Evolutionary conservation across 345 rosid genomes (phyloP), one percentile per base, ranked within the genome.

Genomic region (Erucastrum elatum): DNA sequence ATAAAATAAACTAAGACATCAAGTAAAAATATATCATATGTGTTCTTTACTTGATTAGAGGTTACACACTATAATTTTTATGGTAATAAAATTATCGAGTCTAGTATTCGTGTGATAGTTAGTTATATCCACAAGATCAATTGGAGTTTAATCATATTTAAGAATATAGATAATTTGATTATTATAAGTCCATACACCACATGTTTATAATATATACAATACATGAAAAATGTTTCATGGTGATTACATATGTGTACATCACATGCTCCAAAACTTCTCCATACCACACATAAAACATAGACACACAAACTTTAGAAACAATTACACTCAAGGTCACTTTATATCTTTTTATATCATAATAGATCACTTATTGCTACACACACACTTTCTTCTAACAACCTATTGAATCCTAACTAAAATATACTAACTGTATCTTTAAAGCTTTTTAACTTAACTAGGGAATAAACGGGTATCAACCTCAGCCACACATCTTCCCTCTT

Each of bases 201-300:
- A 27, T 9, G 4, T 67, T 65, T 29, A 21, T 0, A 63, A 59
- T 62, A 37, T 25, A 51, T 21, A 21, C 21, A 21, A n/a, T 51
- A 51, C 56, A 51, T 51, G 17, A 51, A 51, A 51, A 8, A 49
- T 77, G 49, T n/a, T 46, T 51, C 31, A 53, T 64, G 70, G 33
- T 71, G 60, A 34, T 68, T 51, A 66, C 37, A 69, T 33, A 51
- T 63, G 61, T 75, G 12, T 66, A 66, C 3, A 44, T 33, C 58
- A 8, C 49, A 62, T 35, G 8, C 60, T n/a, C 37, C 26, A 71
- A 71, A 71, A 35, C 65, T 26, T 63, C 46, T 35, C 46, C 60
- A 35, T 15, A 70, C 56, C 21, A 51, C 56, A 51, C n/a, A 51
- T 3, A 53, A 16, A 21, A 53, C 60, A 53, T 13, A 21, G 21